These are phyloP conservation scores for Eimeria tenella DNA, from an alignment of 169 alveolate species.

Conservation along the genomic window DNA sequence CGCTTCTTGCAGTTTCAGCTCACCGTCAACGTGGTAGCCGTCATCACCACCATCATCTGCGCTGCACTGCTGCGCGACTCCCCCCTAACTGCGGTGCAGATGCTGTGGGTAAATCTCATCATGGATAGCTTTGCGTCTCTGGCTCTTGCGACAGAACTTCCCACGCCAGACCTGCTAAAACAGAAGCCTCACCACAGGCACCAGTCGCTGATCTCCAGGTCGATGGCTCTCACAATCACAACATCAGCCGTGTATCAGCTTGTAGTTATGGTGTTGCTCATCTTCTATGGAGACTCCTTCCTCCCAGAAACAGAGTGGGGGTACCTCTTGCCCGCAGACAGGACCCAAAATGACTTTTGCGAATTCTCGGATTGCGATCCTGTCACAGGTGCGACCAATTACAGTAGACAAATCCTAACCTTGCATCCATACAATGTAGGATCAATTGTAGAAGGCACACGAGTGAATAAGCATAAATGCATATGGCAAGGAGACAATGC, in stretches of 20 bases:
- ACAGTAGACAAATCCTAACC: too few species aligned
- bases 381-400: slow-evolving; percentile 32
- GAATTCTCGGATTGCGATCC: slow-evolving; percentile 80
- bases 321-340: slow-evolving; percentile 66
- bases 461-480: neutral
- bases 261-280: slow-evolving; percentile 83
- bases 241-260: slow-evolving; percentile 85
- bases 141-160: slow-evolving; percentile 96
- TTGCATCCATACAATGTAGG: too few species aligned
- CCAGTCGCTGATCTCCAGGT: slow-evolving; percentile 89
- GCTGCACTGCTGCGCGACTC: slow-evolving; percentile 86
- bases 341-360: slow-evolving; percentile 65
- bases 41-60: slow-evolving; percentile 89
- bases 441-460: too few species aligned
- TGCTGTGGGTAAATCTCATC: slow-evolving; percentile 91
- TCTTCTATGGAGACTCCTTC: slow-evolving; percentile 89
- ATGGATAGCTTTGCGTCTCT: slow-evolving; percentile 95
- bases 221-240: slow-evolving; percentile 85
- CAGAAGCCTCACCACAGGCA: slow-evolving; percentile 92
- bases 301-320: slow-evolving; percentile 87
- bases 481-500: neutral
- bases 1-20: slow-evolving; percentile 93
- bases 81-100: slow-evolving; percentile 88
- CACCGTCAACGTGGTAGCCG: slow-evolving; percentile 93
- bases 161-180: slow-evolving; percentile 89